Evolutionary conservation across 2,329 filamentous ascomycete species (phyloP).

Genomic region (Torrubiella hemipterigena): DNA sequence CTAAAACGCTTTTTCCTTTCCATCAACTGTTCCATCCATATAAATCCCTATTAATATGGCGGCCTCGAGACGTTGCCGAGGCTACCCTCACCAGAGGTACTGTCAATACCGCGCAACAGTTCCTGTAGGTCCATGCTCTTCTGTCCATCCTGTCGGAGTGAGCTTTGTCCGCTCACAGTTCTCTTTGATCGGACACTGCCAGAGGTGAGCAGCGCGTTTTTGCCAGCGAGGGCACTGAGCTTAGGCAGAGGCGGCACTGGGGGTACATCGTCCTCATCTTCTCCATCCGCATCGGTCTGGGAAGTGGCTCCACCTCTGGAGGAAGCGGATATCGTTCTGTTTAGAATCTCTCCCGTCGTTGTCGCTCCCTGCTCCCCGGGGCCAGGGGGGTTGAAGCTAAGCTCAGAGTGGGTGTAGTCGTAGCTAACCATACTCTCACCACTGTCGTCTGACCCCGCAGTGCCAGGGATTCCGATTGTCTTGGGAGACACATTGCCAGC

Average conservation of each 20-base stretch:
- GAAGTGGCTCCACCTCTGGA: constrained; percentile 21
- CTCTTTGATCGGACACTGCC: constrained; percentile 20
- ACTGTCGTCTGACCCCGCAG: constrained; percentile 35
- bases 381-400: constrained; percentile 41
- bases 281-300: constrained; percentile 15
- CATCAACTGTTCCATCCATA: too few relatives aligned
- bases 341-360: constrained; percentile 16
- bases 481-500: constrained; percentile 34
- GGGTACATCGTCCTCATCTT: constrained; percentile 30
- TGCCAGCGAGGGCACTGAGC: constrained; percentile 17
- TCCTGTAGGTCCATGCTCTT: constrained; percentile 34
- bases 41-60: too few relatives aligned
- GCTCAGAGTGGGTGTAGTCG: constrained; percentile 54
- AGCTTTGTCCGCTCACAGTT: constrained; percentile 28
- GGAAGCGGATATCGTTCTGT: constrained; percentile 21
- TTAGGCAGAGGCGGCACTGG: constrained; percentile 44
- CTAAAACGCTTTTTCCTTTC: background rate
- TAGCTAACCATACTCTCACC: constrained; percentile 63
- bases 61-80: constrained; percentile 34
- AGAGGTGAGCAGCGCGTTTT: constrained; percentile 13
- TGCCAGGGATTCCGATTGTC: constrained; percentile 23
- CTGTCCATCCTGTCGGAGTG: constrained; percentile 25
- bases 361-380: constrained; percentile 16
- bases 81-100: constrained; percentile 30
- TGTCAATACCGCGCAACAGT: constrained; percentile 38